phyloP scores from a whole-genome alignment of 2,329 filamentous ascomycete genomes.

The Coleophoma eucalyptorum region DNA sequence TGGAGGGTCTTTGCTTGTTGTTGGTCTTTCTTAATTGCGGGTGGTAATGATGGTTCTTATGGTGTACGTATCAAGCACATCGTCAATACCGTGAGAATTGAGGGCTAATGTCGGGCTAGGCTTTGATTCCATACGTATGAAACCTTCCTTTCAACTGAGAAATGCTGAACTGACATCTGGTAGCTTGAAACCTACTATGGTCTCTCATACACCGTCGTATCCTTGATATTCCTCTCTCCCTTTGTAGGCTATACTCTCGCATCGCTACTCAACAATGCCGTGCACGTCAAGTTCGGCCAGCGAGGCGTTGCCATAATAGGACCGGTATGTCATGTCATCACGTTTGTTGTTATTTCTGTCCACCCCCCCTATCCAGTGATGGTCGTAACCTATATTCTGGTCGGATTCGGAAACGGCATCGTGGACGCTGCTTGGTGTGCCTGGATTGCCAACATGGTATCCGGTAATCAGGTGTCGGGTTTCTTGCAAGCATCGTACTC shows the following conservation, averaged over 20 bases:
- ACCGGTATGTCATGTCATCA: slow-evolving; percentile 57
- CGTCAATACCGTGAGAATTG: slow-evolving; percentile 29
- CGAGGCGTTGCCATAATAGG: slow-evolving; percentile 66
- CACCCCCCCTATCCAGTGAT: slow-evolving; percentile 69
- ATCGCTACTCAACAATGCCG: slow-evolving; percentile 60
- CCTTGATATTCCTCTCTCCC: slow-evolving; percentile 61
- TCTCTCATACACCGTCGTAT: slow-evolving; percentile 56
- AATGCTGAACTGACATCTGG: background rate
- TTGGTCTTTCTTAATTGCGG: slow-evolving; percentile 61
- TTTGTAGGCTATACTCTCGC: slow-evolving; percentile 61
- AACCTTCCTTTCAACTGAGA: background rate
- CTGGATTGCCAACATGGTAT: slow-evolving; percentile 62
- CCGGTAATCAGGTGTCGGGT: slow-evolving; percentile 69
- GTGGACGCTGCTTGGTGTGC: slow-evolving; percentile 58
- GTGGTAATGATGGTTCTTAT: slow-evolving; percentile 64
- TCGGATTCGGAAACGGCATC: slow-evolving; percentile 69
- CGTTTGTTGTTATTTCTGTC: slow-evolving; percentile 60
- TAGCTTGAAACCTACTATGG: slow-evolving; percentile 54
- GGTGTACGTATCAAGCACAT: slow-evolving; percentile 43
- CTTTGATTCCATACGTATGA: slow-evolving; percentile 39
- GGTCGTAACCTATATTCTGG: slow-evolving; percentile 59
- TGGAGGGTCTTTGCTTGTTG: slow-evolving; percentile 56
- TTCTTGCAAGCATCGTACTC: slow-evolving; percentile 72
- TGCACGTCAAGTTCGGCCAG: slow-evolving; percentile 52
- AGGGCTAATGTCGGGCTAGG: slow-evolving; percentile 26